A percentile compares a stretch with the other conserved stretches of the same genome.
phyloP scores from a whole-genome alignment of 1,284 basidiomycete genomes.

The Prillingera fragicola region DNA sequence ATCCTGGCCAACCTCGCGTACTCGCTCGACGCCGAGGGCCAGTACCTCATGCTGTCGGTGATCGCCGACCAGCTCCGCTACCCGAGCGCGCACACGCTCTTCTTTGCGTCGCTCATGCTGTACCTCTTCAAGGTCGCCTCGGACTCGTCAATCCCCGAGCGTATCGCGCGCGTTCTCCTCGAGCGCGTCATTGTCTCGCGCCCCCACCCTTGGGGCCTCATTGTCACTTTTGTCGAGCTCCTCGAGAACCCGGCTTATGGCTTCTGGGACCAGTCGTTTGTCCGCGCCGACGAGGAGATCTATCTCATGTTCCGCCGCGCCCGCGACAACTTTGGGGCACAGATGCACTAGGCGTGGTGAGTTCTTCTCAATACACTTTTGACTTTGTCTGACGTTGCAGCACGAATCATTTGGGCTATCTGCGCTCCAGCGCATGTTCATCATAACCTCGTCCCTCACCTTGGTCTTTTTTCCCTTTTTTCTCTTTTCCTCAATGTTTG shows the following conservation, averaged over 20 bases:
- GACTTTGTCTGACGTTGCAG: background rate
- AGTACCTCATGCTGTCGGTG: conserved; percentile 86
- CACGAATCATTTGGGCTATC: conserved; percentile 1
- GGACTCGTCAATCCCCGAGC: conserved; percentile 62
- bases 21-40: conserved; percentile 85
- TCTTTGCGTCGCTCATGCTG: conserved; percentile 85
- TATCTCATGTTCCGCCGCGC: conserved; percentile 35
- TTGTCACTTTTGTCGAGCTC: conserved; percentile 84
- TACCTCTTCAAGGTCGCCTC: conserved; percentile 61
- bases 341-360: conserved; percentile 12
- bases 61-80: conserved; percentile 91
- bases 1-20: conserved; percentile 73
- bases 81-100: conserved; percentile 93
- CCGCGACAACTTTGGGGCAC: conserved; percentile 23
- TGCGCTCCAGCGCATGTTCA: conserved; percentile 2
- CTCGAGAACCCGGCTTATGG: conserved; percentile 44
- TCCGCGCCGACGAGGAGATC: conserved; percentile 44
- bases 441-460: conserved; percentile 3
- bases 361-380: background rate
- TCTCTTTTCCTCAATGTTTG: conserved; percentile 17
- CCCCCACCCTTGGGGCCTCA: conserved; percentile 95
- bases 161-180: conserved; percentile 83
- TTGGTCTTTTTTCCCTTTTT: conserved; percentile 6
- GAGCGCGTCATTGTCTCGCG: conserved; percentile 90
- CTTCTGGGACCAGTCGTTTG: conserved; percentile 49